Evolutionary conservation across 768 basidiomycete genomes (phyloP), one percentile per base, ranked within the genome.

Genomic region (Lenzites betulinus): DNA sequence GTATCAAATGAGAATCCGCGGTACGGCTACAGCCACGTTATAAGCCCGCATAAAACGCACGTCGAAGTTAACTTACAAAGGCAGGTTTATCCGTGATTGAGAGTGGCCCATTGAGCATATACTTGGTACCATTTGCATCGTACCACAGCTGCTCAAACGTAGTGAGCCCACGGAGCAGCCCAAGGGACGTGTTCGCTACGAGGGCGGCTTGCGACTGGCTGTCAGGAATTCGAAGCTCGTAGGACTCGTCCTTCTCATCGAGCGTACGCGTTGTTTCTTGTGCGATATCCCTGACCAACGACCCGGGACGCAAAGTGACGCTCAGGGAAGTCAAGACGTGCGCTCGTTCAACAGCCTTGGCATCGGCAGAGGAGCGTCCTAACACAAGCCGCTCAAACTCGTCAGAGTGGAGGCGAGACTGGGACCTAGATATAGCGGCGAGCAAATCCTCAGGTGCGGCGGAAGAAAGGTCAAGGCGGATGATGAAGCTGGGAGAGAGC

Each of bases 1-100:
- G 91, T 93, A 68, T 93, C 92, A 8, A 93, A 79, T 79, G 91
- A 83, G 54, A 92, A 80, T 7, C 88, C 90, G n/a, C 92, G 81
- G 67, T 87, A 88, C 0, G 86, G 85, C 86, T 88, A 64, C 23
- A 25, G 20, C 13, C 5, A 16, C 20, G 38, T 49, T 26, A 11
- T 33, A 33, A 48, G n/a, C 44, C 11, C 36, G n/a, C 26, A 20
- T 7, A 16, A 43, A 20, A n/a, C 1, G 12, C 1, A 25, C 13
- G 55, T 20, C 8, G 20, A 3, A 7, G 38, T 13, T 18, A 20
- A 67, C 75, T 51, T 52, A 80, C 78, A 64, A 83, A 85, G 1
- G 79, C 78, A 36, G 84, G 83, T 6, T 69, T 46, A 58, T 86
- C 84, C 8, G 51, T 58, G 49, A 85, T 80, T 0, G 64, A 23